These are phyloP conservation scores for Daldinia decipiens DNA, from an alignment of 495 filamentous ascomycete species.

Conservation along the genomic window DNA sequence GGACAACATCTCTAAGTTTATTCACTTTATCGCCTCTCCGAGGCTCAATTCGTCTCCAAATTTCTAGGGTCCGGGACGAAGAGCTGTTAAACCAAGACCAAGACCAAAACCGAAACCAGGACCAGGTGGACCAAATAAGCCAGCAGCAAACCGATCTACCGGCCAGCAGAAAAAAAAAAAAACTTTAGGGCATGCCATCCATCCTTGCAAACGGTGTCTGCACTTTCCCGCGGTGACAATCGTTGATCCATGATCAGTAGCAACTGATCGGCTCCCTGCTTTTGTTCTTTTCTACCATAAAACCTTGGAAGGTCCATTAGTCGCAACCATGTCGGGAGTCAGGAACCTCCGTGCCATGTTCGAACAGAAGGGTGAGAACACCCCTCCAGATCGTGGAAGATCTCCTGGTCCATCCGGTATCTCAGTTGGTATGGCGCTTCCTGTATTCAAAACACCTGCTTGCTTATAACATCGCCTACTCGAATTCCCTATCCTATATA, in stretches of 20 bases:
- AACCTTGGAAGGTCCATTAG: constrained; percentile 10
- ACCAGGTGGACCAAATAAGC: not conserved
- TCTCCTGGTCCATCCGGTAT: constrained; percentile 64
- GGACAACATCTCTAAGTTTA: not conserved
- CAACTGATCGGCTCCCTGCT: constrained; percentile 30
- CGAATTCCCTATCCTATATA: constrained; percentile 1
- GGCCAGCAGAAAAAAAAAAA: not conserved
- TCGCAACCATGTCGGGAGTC: constrained; percentile 59
- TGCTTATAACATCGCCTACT: constrained; percentile 5
- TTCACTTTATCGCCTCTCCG: not conserved
- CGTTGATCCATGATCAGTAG: constrained; percentile 40
- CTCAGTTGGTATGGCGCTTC: constrained; percentile 46
- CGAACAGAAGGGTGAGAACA: constrained; percentile 73
- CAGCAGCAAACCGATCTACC: constrained; percentile 4
- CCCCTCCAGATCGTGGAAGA: constrained; percentile 77
- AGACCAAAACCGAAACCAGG: not conserved
- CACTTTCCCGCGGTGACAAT: constrained; percentile 45
- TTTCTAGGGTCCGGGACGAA: constrained; percentile 1
- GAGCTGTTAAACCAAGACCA: constrained; percentile 4
- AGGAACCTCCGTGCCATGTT: constrained; percentile 88
- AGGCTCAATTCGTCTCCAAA: constrained; percentile 6
- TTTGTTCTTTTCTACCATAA: constrained; percentile 21
- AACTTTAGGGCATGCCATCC: constrained; percentile 39
- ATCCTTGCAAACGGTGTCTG: constrained; percentile 29
- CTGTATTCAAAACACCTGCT: constrained; percentile 13